Conservation (phyloP, 75 land plant species). For the Picea sitchensis region DNA sequence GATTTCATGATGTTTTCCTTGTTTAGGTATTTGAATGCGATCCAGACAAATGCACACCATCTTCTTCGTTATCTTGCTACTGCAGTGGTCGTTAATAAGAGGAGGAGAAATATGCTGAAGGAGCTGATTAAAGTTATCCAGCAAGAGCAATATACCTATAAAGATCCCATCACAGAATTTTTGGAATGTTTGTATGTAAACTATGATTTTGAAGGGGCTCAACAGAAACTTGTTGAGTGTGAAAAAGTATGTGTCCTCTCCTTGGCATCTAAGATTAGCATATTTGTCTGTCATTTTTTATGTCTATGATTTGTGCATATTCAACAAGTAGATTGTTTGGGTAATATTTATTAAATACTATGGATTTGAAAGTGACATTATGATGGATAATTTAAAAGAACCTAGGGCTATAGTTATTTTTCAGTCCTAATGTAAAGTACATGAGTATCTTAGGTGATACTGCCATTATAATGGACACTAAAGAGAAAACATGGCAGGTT, state of each 20-base stretch:
- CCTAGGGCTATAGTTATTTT: too few species aligned
- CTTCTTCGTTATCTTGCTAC: constrained; percentile 86
- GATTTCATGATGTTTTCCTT: constrained; percentile 1
- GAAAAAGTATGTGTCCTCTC: constrained; percentile 60
- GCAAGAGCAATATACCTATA: constrained; percentile 82
- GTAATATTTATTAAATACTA: too few species aligned
- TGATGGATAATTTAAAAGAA: too few species aligned
- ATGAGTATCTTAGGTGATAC: too few species aligned
- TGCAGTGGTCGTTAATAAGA: constrained; percentile 87
- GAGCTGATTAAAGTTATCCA: constrained; percentile 92
- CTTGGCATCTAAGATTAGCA: neutral
- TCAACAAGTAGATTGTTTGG: too few species aligned
- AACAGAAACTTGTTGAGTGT: constrained; percentile 86
- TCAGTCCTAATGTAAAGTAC: too few species aligned
- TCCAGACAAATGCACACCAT: constrained; percentile 95
- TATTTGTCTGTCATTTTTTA: too few species aligned
- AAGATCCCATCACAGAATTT: constrained; percentile 95
- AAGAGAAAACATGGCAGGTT: too few species aligned
- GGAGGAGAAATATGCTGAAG: constrained; percentile 80
- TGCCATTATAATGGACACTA: too few species aligned
- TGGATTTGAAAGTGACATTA: too few species aligned
- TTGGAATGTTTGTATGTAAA: constrained; percentile 91
- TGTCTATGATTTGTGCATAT: too few species aligned
- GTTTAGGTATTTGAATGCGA: constrained; percentile 84
- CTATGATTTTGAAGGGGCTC: constrained; percentile 99